Evolutionary conservation across 371 early-diverging fungal species (phyloP).

Genomic region (Lichtheimia hyalospora): DNA sequence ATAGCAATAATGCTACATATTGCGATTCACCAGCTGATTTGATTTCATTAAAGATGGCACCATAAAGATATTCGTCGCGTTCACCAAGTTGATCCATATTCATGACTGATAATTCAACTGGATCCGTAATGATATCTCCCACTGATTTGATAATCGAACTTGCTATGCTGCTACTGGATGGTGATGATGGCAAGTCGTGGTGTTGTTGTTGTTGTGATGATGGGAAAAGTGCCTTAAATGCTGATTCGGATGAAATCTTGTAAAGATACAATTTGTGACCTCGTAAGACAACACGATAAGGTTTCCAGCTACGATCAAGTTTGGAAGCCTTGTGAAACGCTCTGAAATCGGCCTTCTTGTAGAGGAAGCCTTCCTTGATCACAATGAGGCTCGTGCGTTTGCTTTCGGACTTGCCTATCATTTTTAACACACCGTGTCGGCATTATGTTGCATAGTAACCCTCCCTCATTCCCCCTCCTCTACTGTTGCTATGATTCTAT

Average conservation of each 20-base stretch:
- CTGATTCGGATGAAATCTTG: conserved; percentile 65
- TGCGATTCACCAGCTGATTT: conserved; percentile 5
- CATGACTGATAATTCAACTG: background rate
- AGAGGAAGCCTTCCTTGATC: conserved; percentile 62
- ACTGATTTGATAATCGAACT: background rate
- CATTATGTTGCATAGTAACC: background rate
- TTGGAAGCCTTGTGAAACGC: conserved; percentile 49
- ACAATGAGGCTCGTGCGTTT: conserved; percentile 39
- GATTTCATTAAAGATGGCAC: conserved; percentile 27
- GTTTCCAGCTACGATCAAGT: conserved; percentile 78
- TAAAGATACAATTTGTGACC: conserved; percentile 85
- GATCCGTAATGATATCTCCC: background rate
- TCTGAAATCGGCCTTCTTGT: conserved; percentile 64
- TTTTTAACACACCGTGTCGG: no score
- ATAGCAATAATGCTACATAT: conserved; percentile 22
- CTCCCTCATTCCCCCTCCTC: background rate
- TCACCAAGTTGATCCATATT: background rate
- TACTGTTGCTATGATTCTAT: background rate
- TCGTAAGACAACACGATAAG: conserved; percentile 71
- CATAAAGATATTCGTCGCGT: conserved; percentile 11
- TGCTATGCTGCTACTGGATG: conserved; percentile 34
- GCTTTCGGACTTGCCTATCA: conserved; percentile 1
- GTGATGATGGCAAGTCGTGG: conserved; percentile 26
- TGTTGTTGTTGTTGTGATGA: conserved; percentile 29
- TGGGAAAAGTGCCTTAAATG: conserved; percentile 51